Evolutionary conservation across 2,329 filamentous ascomycete genomes (phyloP).

Genomic region (Coniochaeta sp.): DNA sequence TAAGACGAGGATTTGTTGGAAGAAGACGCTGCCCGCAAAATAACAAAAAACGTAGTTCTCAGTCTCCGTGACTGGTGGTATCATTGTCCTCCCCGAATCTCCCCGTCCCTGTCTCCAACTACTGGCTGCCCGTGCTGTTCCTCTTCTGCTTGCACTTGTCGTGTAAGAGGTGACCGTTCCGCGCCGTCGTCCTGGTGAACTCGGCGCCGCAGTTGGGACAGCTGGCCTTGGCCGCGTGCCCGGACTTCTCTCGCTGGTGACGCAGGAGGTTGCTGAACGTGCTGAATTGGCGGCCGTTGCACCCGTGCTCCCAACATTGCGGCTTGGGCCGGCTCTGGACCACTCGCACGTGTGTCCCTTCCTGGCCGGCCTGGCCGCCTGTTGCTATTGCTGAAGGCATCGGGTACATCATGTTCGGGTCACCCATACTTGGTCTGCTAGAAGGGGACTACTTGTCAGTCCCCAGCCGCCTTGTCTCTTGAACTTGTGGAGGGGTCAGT

Average conservation of each 20-base stretch:
- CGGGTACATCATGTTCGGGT: slow-evolving; percentile 21
- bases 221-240: slow-evolving; percentile 78
- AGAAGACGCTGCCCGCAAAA: background rate
- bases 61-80: slow-evolving; percentile 1
- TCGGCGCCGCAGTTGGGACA: slow-evolving; percentile 90
- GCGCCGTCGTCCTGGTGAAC: slow-evolving; percentile 80
- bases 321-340: slow-evolving; percentile 78
- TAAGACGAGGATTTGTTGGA: background rate
- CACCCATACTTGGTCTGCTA: slow-evolving; percentile 13
- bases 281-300: slow-evolving; percentile 90
- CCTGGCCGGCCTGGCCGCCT: slow-evolving; percentile 22
- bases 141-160: slow-evolving; percentile 84
- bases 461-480: background rate
- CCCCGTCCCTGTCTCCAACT: background rate
- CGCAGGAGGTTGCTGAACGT: slow-evolving; percentile 92
- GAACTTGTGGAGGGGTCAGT: background rate
- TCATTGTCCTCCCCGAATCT: slow-evolving; percentile 4
- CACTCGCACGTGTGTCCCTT: slow-evolving; percentile 49
- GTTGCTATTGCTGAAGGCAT: slow-evolving; percentile 17
- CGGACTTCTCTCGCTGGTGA: slow-evolving; percentile 91
- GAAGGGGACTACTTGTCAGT: slow-evolving; percentile 4
- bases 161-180: slow-evolving; percentile 78
- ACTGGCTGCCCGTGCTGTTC: slow-evolving; percentile 22
- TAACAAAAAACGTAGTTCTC: background rate
- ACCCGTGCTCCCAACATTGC: slow-evolving; percentile 95